phyloP scores from a whole-genome alignment of 108 stramenopile genomes.

The Fragilaria radians region DNA sequence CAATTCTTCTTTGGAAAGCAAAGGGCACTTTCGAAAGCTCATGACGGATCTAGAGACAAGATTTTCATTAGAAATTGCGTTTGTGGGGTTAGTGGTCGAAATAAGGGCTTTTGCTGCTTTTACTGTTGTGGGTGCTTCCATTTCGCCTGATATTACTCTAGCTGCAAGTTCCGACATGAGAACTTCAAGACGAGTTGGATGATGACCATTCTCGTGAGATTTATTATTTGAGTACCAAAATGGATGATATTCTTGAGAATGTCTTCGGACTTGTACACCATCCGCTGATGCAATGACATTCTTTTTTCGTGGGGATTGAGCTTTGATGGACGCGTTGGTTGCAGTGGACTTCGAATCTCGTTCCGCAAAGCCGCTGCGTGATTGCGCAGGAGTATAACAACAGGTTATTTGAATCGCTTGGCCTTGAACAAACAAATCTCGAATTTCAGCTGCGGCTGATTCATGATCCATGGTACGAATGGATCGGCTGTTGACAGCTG shows the following conservation, averaged over 20 bases:
- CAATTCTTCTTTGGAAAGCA: conserved; percentile 17
- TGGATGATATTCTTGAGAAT: conserved; percentile 27
- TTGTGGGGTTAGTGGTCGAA: not conserved
- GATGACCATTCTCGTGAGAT: not conserved
- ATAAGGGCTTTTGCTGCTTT: conserved; percentile 6
- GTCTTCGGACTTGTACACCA: conserved; percentile 49
- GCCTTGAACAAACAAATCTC: conserved; percentile 19
- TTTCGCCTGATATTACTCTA: conserved; percentile 35
- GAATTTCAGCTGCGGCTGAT: conserved; percentile 17
- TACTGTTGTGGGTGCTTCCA: conserved; percentile 1
- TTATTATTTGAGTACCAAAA: no score
- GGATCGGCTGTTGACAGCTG: conserved; percentile 20
- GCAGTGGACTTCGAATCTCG: conserved; percentile 18
- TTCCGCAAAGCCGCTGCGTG: conserved; percentile 45
- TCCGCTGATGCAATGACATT: conserved; percentile 8
- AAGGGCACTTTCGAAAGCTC: conserved; percentile 13
- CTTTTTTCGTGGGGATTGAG: not conserved
- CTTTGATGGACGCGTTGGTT: not conserved
- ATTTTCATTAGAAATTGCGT: not conserved
- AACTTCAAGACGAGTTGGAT: not conserved
- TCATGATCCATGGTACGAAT: conserved; percentile 41
- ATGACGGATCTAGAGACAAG: not conserved
- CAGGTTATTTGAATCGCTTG: conserved; percentile 32
- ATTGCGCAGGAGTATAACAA: conserved; percentile 53
- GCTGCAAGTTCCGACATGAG: conserved; percentile 22